phyloP scores from a whole-genome alignment of 164 flowering plant genomes.

The Litsea cubeba region DNA sequence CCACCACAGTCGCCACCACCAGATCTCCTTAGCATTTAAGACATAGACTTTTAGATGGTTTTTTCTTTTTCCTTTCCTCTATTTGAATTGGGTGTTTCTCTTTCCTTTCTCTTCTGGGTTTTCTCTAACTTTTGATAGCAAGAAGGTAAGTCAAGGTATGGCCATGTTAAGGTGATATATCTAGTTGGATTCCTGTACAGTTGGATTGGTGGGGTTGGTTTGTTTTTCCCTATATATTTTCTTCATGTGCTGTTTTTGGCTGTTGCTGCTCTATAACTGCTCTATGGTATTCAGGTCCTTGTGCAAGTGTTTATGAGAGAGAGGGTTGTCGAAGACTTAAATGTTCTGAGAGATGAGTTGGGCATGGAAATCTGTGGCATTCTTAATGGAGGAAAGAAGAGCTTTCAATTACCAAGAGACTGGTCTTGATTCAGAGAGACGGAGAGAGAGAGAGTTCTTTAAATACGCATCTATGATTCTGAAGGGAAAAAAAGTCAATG shows the following conservation, averaged over 20 bases:
- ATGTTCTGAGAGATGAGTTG: not conserved
- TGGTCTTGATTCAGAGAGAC: not conserved
- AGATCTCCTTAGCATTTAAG: slow-evolving; percentile 87
- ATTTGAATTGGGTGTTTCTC: slow-evolving; percentile 21
- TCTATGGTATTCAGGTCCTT: not conserved
- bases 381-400: slow-evolving; percentile 2
- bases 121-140: slow-evolving; percentile 18
- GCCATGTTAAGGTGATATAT: slow-evolving; percentile 5
- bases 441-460: slow-evolving; percentile 9
- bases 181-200: slow-evolving; percentile 12
- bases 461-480: not conserved
- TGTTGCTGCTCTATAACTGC: slow-evolving; percentile 7
- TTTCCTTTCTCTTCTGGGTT: slow-evolving; percentile 10
- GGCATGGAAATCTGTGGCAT: slow-evolving; percentile 10
- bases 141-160: slow-evolving; percentile 3
- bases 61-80: not conserved
- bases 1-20: slow-evolving; percentile 49
- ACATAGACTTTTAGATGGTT: not conserved
- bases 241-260: not conserved
- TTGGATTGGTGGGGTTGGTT: slow-evolving; percentile 7
- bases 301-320: too few species aligned
- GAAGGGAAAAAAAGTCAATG: not conserved
- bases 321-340: not conserved
- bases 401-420: slow-evolving; percentile 32
- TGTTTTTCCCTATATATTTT: not conserved